phyloP scores from a whole-genome alignment of 441 rosid genomes.

The Hura crepitans region DNA sequence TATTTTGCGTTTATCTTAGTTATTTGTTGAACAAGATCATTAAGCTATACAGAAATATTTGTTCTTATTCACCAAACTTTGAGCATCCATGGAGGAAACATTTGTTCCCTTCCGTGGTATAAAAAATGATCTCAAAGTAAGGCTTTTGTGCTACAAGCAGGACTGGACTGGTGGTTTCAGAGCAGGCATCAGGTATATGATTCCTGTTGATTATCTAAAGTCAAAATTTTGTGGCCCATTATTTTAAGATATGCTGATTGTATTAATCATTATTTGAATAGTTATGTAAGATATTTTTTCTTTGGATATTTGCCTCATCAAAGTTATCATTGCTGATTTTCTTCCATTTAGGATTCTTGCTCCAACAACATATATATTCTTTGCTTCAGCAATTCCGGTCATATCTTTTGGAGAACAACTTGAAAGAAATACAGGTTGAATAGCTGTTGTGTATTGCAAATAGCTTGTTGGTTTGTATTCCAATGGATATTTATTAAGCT shows the following conservation, averaged over 20 bases:
- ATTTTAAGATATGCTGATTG: conserved; percentile 6
- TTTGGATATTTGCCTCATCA: conserved; percentile 1
- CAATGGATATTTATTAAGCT: conserved; percentile 14
- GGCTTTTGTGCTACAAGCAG: conserved; percentile 72
- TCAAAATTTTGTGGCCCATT: conserved; percentile 9
- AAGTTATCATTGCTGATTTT: conserved; percentile 19
- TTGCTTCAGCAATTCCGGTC: conserved; percentile 79
- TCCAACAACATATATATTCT: conserved; percentile 77
- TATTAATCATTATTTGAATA: conserved; percentile 9
- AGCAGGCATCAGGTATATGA: conserved; percentile 63
- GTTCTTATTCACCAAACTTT: conserved; percentile 20
- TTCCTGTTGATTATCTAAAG: conserved; percentile 15
- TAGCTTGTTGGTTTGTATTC: conserved; percentile 12
- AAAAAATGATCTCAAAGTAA: conserved; percentile 65
- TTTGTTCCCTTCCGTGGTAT: conserved; percentile 79
- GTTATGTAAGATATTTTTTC: conserved; percentile 13
- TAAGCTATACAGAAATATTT: not conserved
- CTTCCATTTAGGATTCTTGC: conserved; percentile 57
- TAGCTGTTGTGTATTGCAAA: conserved; percentile 4
- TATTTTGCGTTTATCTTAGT: conserved; percentile 25
- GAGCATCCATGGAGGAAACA: conserved; percentile 64
- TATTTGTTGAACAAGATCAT: conserved; percentile 1
- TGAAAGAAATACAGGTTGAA: conserved; percentile 56
- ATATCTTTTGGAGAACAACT: conserved; percentile 80
- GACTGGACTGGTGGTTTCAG: conserved; percentile 70